phyloP scores from a whole-genome alignment of 1,284 basidiomycete species.

The Ceratobasidium sp. region DNA sequence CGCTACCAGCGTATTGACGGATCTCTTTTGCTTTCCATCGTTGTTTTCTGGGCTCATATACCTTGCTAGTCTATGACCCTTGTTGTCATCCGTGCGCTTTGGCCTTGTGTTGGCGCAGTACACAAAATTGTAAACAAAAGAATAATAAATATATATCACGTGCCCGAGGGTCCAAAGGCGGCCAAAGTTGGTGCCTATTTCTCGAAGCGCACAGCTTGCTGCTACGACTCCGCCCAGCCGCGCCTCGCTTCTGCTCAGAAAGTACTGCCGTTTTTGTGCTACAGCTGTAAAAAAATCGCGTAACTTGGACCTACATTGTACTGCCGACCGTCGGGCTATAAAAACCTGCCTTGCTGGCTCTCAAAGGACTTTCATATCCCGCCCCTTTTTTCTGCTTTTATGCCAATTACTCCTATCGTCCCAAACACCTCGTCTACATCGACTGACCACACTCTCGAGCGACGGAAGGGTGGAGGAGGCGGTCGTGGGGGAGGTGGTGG shows the following conservation, averaged over 20 bases:
- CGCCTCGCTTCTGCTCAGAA: too few relatives aligned
- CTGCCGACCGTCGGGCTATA: neutral
- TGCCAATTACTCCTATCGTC: slow-evolving; percentile 71
- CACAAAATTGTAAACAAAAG: too few relatives aligned
- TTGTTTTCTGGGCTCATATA: too few relatives aligned
- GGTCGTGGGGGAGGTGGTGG: slow-evolving; percentile 19
- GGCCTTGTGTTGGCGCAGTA: too few relatives aligned
- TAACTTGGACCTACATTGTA: neutral
- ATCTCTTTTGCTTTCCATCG: too few relatives aligned
- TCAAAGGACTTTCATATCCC: slow-evolving; percentile 66
- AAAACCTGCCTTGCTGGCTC: slow-evolving; percentile 54
- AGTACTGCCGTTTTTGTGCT: neutral
- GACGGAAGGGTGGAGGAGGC: slow-evolving; percentile 21
- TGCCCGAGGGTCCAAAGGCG: too few relatives aligned
- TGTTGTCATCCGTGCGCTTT: too few relatives aligned
- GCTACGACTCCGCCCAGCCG: neutral
- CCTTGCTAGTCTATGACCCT: too few relatives aligned
- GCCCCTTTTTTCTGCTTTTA: slow-evolving; percentile 70
- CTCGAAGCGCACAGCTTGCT: neutral
- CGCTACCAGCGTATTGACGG: too few relatives aligned
- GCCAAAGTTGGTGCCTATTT: too few relatives aligned
- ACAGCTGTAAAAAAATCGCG: neutral
- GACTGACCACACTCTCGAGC: neutral
- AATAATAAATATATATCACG: too few relatives aligned
- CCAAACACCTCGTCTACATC: slow-evolving; percentile 67